phyloP scores from a whole-genome alignment of 2,329 filamentous ascomycete genomes.

The Magnaporthiopsis rhizophila region DNA sequence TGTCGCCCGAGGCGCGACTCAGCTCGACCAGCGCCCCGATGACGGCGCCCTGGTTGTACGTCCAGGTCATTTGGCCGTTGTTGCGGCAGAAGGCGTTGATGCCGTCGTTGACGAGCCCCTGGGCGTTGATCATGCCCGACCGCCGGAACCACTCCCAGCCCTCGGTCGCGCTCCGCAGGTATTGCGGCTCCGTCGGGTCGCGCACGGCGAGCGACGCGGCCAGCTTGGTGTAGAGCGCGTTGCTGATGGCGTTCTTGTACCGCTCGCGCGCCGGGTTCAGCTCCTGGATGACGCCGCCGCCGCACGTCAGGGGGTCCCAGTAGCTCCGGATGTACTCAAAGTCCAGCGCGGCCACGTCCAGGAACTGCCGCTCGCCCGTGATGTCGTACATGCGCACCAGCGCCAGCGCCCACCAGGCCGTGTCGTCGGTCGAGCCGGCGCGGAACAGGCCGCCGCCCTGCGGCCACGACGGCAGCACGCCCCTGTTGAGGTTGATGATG shows the following conservation, averaged over 20 bases:
- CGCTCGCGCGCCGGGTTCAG: constrained; percentile 30
- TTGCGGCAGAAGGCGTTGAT: constrained; percentile 38
- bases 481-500: constrained; percentile 26
- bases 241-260: constrained; percentile 48
- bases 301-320: constrained; percentile 37
- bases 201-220: constrained; percentile 46
- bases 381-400: constrained; percentile 50
- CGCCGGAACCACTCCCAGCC: constrained; percentile 46
- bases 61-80: constrained; percentile 41
- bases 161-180: constrained; percentile 39
- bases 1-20: constrained; percentile 33
- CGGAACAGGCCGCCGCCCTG: constrained; percentile 29
- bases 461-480: constrained; percentile 26
- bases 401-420: constrained; percentile 56
- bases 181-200: constrained; percentile 27
- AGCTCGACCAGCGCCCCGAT: constrained; percentile 48
- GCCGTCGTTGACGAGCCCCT: constrained; percentile 46
- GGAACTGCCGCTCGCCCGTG: constrained; percentile 42
- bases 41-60: constrained; percentile 52
- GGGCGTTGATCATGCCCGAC: constrained; percentile 42
- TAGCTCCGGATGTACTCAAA: constrained; percentile 49
- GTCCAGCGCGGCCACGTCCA: constrained; percentile 42
- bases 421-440: constrained; percentile 42
- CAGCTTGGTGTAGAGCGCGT: constrained; percentile 48
- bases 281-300: constrained; percentile 49